Evolutionary conservation across 2,329 filamentous ascomycete genomes (phyloP).

Genomic region (Clathrospora elynae): DNA sequence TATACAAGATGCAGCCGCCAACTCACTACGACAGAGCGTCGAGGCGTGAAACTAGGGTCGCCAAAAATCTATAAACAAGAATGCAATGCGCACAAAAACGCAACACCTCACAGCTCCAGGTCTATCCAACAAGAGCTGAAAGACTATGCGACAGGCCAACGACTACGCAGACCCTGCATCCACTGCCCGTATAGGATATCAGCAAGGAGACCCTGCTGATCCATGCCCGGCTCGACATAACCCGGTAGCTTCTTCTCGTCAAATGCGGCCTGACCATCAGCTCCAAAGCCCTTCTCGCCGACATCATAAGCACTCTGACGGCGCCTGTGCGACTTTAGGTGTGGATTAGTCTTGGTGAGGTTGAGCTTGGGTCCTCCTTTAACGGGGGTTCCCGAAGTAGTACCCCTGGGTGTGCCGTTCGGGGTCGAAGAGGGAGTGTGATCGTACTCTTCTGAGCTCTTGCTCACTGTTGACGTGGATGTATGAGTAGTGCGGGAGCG

Average conservation of each 20-base stretch:
- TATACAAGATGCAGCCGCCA: not conserved
- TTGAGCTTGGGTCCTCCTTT: constrained; percentile 70
- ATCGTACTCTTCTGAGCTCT: constrained; percentile 29
- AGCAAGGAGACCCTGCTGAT: constrained; percentile 85
- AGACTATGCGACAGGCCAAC: constrained; percentile 48
- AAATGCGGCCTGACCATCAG: constrained; percentile 41
- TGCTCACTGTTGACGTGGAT: constrained; percentile 21
- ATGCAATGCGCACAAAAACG: not conserved
- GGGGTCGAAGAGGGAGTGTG: constrained; percentile 28
- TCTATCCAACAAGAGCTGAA: not conserved
- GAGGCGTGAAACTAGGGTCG: too few species aligned
- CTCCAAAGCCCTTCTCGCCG: constrained; percentile 53
- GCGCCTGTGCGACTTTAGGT: constrained; percentile 75
- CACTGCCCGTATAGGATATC: constrained; percentile 91
- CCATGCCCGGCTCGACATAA: constrained; percentile 73
- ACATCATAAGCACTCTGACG: constrained; percentile 49
- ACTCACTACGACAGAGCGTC: too few species aligned
- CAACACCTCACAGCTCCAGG: not conserved
- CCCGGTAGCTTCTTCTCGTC: constrained; percentile 62
- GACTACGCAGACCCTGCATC: constrained; percentile 74
- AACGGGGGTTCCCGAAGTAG: constrained; percentile 52
- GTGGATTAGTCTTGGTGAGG: constrained; percentile 80
- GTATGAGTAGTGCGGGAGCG: constrained; percentile 38
- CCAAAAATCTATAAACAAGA: not conserved
- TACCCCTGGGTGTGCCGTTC: constrained; percentile 35